A percentile compares a stretch with the other conserved stretches of the same genome.
These are phyloP conservation scores for Cokeromyces recurvatus DNA, from an alignment of 371 early-diverging fungal genomes.

Conservation along the genomic window DNA sequence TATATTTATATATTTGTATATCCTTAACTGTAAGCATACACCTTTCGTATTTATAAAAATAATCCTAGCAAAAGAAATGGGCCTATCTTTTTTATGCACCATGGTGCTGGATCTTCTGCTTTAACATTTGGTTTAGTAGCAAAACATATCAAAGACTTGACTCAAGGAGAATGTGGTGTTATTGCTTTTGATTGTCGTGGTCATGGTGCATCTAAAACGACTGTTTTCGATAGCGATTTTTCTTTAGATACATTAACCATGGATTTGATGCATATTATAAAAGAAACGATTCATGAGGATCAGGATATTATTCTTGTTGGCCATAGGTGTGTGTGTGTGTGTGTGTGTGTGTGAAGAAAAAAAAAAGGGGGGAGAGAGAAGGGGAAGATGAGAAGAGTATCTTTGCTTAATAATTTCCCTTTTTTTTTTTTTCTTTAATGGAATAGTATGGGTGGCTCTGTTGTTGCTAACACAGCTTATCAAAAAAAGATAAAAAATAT, in stretches of 20 bases:
- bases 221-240: constrained; percentile 50
- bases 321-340: constrained; percentile 54
- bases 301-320: constrained; percentile 72
- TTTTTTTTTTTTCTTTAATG: background rate
- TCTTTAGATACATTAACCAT: constrained; percentile 51
- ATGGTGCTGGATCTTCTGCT: constrained; percentile 85
- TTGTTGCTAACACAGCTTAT: constrained; percentile 72
- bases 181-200: constrained; percentile 77
- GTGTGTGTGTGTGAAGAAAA: background rate
- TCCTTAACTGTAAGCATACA: constrained; percentile 16
- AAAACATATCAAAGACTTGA: constrained; percentile 36
- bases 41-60: constrained; percentile 32
- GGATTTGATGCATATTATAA: constrained; percentile 56
- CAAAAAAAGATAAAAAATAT: constrained; percentile 50
- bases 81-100: constrained; percentile 83
- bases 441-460: constrained; percentile 88
- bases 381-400: no score
- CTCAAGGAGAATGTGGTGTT: constrained; percentile 45
- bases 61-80: constrained; percentile 16
- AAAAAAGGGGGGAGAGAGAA: no score
- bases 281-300: constrained; percentile 20
- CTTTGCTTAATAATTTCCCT: background rate
- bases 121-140: constrained; percentile 75
- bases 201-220: constrained; percentile 66
- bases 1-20: background rate